Evolutionary conservation across 2,329 filamentous ascomycete species (phyloP).

Genomic region (Xylaria sp.): DNA sequence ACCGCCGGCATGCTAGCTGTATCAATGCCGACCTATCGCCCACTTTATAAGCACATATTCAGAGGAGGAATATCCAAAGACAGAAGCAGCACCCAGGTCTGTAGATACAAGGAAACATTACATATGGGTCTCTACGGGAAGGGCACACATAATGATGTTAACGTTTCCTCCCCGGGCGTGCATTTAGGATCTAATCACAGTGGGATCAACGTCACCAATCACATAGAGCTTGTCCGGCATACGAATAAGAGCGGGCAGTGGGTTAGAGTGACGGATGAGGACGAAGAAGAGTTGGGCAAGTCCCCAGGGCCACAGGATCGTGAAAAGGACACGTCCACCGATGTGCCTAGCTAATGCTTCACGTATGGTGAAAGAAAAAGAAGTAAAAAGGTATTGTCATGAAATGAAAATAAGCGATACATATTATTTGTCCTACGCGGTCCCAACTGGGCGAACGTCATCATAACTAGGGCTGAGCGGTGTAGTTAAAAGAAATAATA

Average conservation of each 20-base stretch:
- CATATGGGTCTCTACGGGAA: conserved; percentile 26
- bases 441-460: background rate
- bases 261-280: conserved; percentile 35
- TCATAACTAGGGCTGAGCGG: too few species aligned
- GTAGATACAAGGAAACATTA: conserved; percentile 25
- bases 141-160: conserved; percentile 23
- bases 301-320: background rate
- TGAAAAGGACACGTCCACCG: background rate
- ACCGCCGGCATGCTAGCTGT: conserved; percentile 31
- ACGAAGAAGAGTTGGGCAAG: conserved; percentile 26
- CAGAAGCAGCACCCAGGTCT: background rate
- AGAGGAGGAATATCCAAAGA: background rate
- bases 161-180: conserved; percentile 31
- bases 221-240: conserved; percentile 36
- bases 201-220: conserved; percentile 36
- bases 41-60: conserved; percentile 24
- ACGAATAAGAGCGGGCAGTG: conserved; percentile 33
- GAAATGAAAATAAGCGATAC: background rate
- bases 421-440: background rate
- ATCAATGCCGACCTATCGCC: conserved; percentile 33
- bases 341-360: background rate
- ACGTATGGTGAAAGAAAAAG: background rate
- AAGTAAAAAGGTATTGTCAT: background rate
- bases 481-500: too few species aligned
- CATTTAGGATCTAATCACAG: conserved; percentile 20